Conservation (phyloP, 768 basidiomycete genomes). For the Psilocybe tampanensis region DNA sequence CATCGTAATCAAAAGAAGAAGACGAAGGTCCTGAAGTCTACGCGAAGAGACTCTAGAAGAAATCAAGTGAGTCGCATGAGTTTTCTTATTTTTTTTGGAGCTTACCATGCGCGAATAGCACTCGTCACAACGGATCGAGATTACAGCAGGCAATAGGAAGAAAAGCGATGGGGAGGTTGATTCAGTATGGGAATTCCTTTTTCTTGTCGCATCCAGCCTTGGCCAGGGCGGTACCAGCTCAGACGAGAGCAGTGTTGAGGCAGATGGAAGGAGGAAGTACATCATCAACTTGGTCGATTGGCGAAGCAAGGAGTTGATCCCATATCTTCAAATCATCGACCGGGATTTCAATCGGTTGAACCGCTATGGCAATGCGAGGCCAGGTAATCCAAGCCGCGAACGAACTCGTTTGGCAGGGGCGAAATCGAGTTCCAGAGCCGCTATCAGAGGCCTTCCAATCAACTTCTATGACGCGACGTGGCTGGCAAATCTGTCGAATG, state of each 20-base stretch:
- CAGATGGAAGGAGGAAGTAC: not conserved
- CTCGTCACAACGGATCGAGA: not conserved
- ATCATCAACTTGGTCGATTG: conserved; percentile 1
- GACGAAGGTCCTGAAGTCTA: not conserved
- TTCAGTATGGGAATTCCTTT: conserved; percentile 9
- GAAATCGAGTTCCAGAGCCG: not conserved
- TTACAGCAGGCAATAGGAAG: not conserved
- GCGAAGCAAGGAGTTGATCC: not conserved
- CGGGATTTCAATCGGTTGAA: conserved; percentile 1
- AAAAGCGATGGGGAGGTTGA: not conserved
- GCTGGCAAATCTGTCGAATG: not conserved
- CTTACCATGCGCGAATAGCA: not conserved
- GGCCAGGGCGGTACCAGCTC: conserved; percentile 1
- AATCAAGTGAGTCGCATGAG: not conserved
- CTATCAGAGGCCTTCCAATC: conserved; percentile 3
- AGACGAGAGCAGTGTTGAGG: not conserved
- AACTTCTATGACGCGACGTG: conserved; percentile 12
- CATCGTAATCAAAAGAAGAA: not conserved
- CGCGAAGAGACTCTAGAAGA: conserved; percentile 1
- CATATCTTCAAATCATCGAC: conserved; percentile 10
- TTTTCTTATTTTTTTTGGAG: no score
- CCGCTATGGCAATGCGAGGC: not conserved
- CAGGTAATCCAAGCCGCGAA: conserved; percentile 4
- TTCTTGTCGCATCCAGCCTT: not conserved
- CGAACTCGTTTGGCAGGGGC: not conserved